Percentiles rank a stretch among this genome's conserved stretches.
Conservation (phyloP, 2,329 filamentous ascomycete genomes). For the Huntiella omanensis region DNA sequence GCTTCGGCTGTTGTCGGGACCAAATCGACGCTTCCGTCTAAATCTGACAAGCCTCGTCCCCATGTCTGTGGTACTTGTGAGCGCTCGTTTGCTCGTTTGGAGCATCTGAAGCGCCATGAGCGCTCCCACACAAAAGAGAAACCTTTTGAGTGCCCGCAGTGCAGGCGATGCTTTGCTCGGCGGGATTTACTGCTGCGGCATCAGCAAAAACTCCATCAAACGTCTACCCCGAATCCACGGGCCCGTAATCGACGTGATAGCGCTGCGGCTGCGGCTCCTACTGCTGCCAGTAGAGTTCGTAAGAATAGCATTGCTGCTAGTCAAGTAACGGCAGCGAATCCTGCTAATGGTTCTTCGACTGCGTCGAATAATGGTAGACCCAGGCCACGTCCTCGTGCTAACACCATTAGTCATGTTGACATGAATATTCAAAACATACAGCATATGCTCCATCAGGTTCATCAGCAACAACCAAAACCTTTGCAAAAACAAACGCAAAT, state of each 20-base stretch:
- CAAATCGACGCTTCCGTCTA: constrained; percentile 26
- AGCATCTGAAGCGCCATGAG: constrained; percentile 94
- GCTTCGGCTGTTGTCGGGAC: background rate
- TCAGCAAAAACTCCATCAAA: constrained; percentile 96
- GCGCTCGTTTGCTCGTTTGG: constrained; percentile 81
- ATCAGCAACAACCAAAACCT: constrained; percentile 21
- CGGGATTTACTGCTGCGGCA: constrained; percentile 82
- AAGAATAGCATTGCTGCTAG: constrained; percentile 70
- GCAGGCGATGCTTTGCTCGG: constrained; percentile 81
- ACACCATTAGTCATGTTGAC: constrained; percentile 92
- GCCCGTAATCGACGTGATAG: constrained; percentile 83
- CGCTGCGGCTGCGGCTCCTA: constrained; percentile 49
- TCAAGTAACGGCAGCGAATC: constrained; percentile 27
- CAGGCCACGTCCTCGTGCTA: constrained; percentile 54
- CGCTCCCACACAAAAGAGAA: constrained; percentile 98
- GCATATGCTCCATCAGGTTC: constrained; percentile 34
- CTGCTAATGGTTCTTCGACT: constrained; percentile 36
- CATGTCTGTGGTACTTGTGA: constrained; percentile 85
- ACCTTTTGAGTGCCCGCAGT: constrained; percentile 93
- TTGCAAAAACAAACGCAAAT: constrained; percentile 42
- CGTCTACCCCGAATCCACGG: constrained; percentile 68
- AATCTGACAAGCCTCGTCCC: constrained; percentile 91
- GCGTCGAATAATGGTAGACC: background rate
- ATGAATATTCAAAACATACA: constrained; percentile 54
- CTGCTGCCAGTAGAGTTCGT: constrained; percentile 50